Evolutionary conservation across 768 basidiomycete species (phyloP).

Genomic region (Lactarius vividus): DNA sequence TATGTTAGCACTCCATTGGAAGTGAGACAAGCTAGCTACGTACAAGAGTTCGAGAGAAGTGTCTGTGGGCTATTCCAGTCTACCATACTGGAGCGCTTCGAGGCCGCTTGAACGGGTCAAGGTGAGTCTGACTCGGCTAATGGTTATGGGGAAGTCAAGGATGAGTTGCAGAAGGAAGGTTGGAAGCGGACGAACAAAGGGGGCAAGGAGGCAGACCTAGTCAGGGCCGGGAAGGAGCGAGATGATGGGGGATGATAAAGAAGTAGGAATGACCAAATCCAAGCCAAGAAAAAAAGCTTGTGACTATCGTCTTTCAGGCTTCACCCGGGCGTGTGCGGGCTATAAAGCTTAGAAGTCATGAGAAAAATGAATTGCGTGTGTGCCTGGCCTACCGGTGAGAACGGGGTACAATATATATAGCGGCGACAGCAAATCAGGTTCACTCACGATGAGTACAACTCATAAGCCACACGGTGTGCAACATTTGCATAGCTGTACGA

Average conservation of each 20-base stretch:
- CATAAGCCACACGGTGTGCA: background rate
- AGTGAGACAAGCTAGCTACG: background rate
- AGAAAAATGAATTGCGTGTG: background rate
- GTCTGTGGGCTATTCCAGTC: conserved; percentile 5
- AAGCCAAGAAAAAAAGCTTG: background rate
- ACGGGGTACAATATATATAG: background rate
- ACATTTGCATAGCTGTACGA: background rate
- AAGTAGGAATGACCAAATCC: background rate
- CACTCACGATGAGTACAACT: background rate
- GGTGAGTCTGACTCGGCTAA: background rate
- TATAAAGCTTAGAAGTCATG: background rate
- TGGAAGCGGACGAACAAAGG: background rate
- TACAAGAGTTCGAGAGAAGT: background rate
- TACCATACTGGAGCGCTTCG: background rate
- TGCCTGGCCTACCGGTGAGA: background rate
- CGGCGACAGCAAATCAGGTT: background rate
- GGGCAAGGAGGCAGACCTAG: background rate
- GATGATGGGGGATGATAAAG: background rate
- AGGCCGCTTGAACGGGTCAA: background rate
- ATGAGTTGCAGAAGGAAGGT: background rate
- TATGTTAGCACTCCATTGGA: background rate
- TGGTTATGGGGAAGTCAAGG: background rate
- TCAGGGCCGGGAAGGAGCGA: background rate
- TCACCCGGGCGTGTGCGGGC: background rate
- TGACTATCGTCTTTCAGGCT: background rate